Evolutionary conservation across 495 filamentous ascomycete species (phyloP).

Genomic region (Xylaria castorea): DNA sequence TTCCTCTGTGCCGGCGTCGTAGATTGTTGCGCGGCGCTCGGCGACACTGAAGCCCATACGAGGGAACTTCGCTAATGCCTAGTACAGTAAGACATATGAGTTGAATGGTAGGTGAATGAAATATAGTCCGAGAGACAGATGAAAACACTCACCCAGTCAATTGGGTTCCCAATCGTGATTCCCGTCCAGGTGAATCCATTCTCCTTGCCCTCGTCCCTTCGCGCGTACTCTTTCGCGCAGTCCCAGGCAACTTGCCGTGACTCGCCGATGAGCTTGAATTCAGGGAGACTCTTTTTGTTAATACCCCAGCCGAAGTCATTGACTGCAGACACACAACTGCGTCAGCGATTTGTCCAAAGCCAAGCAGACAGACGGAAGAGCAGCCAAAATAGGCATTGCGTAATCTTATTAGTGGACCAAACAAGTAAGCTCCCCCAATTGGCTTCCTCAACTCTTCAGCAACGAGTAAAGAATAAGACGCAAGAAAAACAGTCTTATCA

Average conservation of each 20-base stretch:
- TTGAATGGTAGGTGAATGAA: neutral
- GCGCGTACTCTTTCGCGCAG: constrained; percentile 45
- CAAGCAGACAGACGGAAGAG: neutral
- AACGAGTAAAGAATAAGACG: neutral
- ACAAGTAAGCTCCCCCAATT: constrained; percentile 1
- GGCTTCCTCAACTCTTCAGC: too few relatives aligned
- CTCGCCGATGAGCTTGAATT: constrained; percentile 33
- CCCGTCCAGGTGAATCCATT: constrained; percentile 50
- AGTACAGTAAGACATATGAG: neutral
- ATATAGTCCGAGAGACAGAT: neutral
- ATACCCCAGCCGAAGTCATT: constrained; percentile 60
- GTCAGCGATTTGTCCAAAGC: neutral
- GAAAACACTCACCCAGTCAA: constrained; percentile 46
- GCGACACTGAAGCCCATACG: constrained; percentile 49
- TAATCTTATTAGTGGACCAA: neutral
- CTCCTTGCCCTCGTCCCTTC: constrained; percentile 30
- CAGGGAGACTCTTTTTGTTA: constrained; percentile 36
- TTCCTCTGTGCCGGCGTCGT: constrained; percentile 51
- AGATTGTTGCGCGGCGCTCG: constrained; percentile 47
- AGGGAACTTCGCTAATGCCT: constrained; percentile 36
- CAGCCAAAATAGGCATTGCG: neutral
- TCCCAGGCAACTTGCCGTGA: constrained; percentile 36
- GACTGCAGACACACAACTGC: constrained; percentile 30
- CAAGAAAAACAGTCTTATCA: neutral
- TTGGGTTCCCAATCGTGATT: constrained; percentile 49